Conservation (phyloP, 2,329 filamentous ascomycete genomes). For the Ophiostoma himal-ulmi region DNA sequence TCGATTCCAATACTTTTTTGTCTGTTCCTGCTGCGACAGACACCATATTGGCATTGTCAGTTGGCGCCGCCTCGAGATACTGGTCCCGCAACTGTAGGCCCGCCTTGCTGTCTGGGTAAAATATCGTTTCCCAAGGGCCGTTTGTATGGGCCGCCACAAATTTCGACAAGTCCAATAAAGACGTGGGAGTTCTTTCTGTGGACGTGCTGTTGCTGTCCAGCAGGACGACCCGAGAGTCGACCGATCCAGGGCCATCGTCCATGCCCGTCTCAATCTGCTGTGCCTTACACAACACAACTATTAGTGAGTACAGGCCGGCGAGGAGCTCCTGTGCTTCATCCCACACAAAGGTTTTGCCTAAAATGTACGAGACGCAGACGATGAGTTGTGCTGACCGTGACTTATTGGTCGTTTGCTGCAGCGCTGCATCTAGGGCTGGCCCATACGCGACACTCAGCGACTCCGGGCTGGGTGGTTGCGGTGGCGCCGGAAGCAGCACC, state of each 20-base stretch:
- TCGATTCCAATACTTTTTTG: background rate
- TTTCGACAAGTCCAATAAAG: slow-evolving; percentile 38
- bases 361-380: slow-evolving; percentile 53
- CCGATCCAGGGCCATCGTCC: slow-evolving; percentile 55
- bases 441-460: slow-evolving; percentile 56
- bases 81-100: slow-evolving; percentile 53
- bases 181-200: slow-evolving; percentile 40
- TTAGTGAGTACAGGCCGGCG: slow-evolving; percentile 69
- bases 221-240: slow-evolving; percentile 71
- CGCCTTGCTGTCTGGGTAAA: slow-evolving; percentile 58
- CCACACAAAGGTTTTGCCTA: slow-evolving; percentile 52
- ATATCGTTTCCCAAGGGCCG: slow-evolving; percentile 54
- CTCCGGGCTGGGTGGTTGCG: slow-evolving; percentile 46
- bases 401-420: slow-evolving; percentile 43
- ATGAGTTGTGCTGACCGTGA: slow-evolving; percentile 39
- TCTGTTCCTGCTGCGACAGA: background rate
- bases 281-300: slow-evolving; percentile 65
- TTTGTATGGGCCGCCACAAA: slow-evolving; percentile 43
- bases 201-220: slow-evolving; percentile 43
- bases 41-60: background rate
- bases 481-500: slow-evolving; percentile 59
- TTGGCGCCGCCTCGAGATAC: slow-evolving; percentile 37
- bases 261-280: slow-evolving; percentile 55
- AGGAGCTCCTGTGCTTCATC: slow-evolving; percentile 65
- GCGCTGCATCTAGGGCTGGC: slow-evolving; percentile 49